phyloP scores from a whole-genome alignment of 768 basidiomycete genomes.

The Aureoboletus auriporus region DNA sequence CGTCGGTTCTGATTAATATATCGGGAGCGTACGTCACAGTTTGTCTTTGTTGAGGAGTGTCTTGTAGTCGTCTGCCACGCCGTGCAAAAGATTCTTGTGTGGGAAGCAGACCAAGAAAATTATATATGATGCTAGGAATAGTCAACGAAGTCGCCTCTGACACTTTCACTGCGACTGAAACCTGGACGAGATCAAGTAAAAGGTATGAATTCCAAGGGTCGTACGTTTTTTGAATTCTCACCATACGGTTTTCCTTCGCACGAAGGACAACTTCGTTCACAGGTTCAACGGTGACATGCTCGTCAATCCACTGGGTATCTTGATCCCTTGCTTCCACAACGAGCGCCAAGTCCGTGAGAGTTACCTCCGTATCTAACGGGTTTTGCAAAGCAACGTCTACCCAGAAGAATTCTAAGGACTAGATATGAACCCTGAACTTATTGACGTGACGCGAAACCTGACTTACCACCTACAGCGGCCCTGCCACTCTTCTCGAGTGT shows the following conservation, averaged over 20 bases:
- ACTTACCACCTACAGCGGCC: constrained; percentile 60
- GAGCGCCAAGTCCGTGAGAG: constrained; percentile 58
- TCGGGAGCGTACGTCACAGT: constrained; percentile 71
- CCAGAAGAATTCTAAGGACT: constrained; percentile 64
- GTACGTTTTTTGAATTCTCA: constrained; percentile 30
- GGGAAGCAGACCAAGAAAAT: constrained; percentile 73
- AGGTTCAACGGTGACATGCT: constrained; percentile 53
- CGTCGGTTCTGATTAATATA: constrained; percentile 50
- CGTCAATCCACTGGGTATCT: constrained; percentile 30
- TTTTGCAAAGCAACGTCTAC: constrained; percentile 68
- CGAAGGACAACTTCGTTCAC: constrained; percentile 59
- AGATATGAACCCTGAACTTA: background rate
- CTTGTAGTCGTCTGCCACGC: constrained; percentile 74
- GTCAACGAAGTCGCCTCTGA: constrained; percentile 47
- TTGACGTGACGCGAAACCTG: background rate
- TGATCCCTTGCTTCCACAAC: constrained; percentile 38
- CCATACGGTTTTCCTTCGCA: constrained; percentile 62
- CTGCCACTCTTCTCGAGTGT: constrained; percentile 51
- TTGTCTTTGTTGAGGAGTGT: constrained; percentile 67
- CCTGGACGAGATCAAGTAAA: constrained; percentile 30
- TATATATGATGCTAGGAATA: constrained; percentile 56
- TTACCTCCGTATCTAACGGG: constrained; percentile 72
- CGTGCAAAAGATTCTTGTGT: constrained; percentile 59
- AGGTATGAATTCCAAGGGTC: background rate
- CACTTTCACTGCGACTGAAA: constrained; percentile 61